These are phyloP conservation scores for Septoria petroselini DNA, from an alignment of 2,329 filamentous ascomycete genomes.

Conservation along the genomic window DNA sequence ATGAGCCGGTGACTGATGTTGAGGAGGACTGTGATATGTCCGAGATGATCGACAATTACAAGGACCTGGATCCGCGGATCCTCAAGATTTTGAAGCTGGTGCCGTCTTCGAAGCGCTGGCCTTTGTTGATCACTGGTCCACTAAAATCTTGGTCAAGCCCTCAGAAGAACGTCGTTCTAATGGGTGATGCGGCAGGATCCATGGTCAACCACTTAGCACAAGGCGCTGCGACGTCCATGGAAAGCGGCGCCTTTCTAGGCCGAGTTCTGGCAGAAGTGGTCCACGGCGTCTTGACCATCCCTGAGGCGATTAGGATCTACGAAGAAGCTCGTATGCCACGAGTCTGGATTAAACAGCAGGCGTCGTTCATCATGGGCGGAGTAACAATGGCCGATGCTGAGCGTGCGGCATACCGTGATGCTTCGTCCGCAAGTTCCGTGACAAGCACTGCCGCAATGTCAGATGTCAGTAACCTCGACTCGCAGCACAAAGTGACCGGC, in stretches of 20 bases:
- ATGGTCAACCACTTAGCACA: slow-evolving; percentile 48
- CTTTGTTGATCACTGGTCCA: slow-evolving; percentile 44
- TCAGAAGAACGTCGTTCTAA: slow-evolving; percentile 43
- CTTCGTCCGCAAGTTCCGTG: slow-evolving; percentile 10
- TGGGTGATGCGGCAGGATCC: slow-evolving; percentile 42
- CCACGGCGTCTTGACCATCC: slow-evolving; percentile 35
- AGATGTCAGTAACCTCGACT: slow-evolving; percentile 37
- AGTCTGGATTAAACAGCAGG: slow-evolving; percentile 44
- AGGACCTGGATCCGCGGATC: slow-evolving; percentile 46
- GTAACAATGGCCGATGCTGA: slow-evolving; percentile 37
- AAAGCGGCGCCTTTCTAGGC: slow-evolving; percentile 45
- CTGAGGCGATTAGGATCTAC: slow-evolving; percentile 40
- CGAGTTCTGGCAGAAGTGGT: slow-evolving; percentile 39
- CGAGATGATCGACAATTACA: slow-evolving; percentile 44
- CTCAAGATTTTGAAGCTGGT: slow-evolving; percentile 42
- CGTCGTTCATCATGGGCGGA: slow-evolving; percentile 39
- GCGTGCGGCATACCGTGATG: slow-evolving; percentile 20
- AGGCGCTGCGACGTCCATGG: slow-evolving; percentile 46
- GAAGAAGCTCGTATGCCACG: slow-evolving; percentile 44
- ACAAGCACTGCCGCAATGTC: slow-evolving; percentile 26
- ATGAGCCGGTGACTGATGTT: slow-evolving; percentile 32
- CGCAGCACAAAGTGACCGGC: slow-evolving; percentile 27
- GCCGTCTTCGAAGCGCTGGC: slow-evolving; percentile 38
- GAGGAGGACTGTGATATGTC: slow-evolving; percentile 41
- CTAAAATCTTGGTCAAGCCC: slow-evolving; percentile 43